Evolutionary conservation across 176 grass and related monocot genomes (phyloP).

Genomic region (Bonia amplexicaulis): DNA sequence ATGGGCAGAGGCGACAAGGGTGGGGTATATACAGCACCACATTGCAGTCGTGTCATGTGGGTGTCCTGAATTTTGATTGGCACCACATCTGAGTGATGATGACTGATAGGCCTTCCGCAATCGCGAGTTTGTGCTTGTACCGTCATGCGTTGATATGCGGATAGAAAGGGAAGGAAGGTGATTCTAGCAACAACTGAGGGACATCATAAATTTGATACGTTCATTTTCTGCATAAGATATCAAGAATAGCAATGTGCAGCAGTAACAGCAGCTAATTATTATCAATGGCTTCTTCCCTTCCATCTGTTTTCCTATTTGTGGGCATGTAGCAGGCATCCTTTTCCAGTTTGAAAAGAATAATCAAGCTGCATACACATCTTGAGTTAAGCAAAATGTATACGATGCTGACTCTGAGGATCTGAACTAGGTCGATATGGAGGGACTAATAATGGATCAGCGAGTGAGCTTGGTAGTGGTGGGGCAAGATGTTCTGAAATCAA

Average conservation of each 20-base stretch:
- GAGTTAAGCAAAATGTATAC: neutral
- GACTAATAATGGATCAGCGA: constrained; percentile 47
- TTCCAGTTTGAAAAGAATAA: constrained; percentile 9
- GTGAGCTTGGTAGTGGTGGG: constrained; percentile 51
- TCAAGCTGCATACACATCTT: neutral
- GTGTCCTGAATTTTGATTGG: constrained; percentile 36
- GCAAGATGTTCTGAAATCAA: constrained; percentile 63
- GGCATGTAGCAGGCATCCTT: neutral
- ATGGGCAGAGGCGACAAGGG: constrained; percentile 20
- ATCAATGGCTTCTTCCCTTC: neutral
- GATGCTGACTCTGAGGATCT: constrained; percentile 31
- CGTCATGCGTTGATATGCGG: neutral
- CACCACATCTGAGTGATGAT: constrained; percentile 16
- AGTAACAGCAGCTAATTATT: neutral
- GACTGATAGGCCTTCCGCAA: neutral
- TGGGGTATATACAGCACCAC: constrained; percentile 19
- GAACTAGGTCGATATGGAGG: constrained; percentile 60
- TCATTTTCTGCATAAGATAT: neutral
- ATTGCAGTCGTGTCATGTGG: constrained; percentile 34
- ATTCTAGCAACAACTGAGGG: neutral
- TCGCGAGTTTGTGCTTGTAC: constrained; percentile 6
- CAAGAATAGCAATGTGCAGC: neutral
- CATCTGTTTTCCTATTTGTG: neutral
- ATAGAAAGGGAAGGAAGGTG: neutral
- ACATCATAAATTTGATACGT: neutral